Conservation (phyloP, 805 yeast species). For the Barnettozyma siamensis region DNA sequence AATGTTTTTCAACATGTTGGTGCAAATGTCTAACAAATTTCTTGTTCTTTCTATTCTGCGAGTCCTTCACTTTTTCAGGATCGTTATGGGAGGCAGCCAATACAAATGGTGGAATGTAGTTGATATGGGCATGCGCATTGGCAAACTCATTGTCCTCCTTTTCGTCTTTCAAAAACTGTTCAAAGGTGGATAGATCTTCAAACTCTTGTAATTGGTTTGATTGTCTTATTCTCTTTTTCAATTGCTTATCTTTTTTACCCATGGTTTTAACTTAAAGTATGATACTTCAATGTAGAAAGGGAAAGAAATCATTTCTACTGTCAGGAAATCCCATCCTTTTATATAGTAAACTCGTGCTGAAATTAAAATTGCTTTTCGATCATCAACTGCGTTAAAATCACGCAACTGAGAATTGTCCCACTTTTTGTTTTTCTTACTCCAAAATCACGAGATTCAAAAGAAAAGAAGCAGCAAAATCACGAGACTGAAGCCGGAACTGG, state of each 20-base stretch:
- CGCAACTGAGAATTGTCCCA: not conserved
- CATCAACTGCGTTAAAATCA: not conserved
- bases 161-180: conserved; percentile 60
- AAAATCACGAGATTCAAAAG: not conserved
- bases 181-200: conserved; percentile 60
- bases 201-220: conserved; percentile 33
- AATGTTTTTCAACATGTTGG: conserved; percentile 69
- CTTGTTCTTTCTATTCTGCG: conserved; percentile 64
- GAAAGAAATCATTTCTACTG: not conserved
- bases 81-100: conserved; percentile 60
- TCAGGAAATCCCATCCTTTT: not conserved
- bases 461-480: too few relatives aligned
- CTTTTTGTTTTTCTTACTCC: too few relatives aligned
- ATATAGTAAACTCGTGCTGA: not conserved
- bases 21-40: conserved; percentile 69
- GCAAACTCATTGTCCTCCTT: conserved; percentile 74
- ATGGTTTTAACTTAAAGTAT: conserved; percentile 1
- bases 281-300: not conserved
- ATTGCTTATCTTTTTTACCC: conserved; percentile 19
- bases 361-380: not conserved
- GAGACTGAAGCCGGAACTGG: too few relatives aligned
- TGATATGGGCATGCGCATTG: conserved; percentile 58
- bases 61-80: conserved; percentile 65
- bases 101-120: conserved; percentile 71
- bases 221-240: conserved; percentile 17